Evolutionary conservation across 192 early-diverging fungal genomes (phyloP).

Genomic region (Mortierella alpina): DNA sequence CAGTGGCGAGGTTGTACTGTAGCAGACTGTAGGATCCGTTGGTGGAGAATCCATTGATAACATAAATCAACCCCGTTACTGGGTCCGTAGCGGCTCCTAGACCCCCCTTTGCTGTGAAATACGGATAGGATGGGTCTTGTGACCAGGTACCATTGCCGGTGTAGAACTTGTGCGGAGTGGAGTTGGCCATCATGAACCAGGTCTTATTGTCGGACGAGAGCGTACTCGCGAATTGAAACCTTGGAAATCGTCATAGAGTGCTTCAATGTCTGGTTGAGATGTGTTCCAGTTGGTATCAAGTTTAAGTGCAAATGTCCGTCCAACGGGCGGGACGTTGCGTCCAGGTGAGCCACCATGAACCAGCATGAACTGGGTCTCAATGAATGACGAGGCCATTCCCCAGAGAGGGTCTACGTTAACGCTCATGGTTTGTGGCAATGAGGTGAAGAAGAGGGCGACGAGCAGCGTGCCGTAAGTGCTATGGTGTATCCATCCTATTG

Average conservation of each 20-base stretch:
- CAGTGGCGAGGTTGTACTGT: background rate
- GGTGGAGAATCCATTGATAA: background rate
- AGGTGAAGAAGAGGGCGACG: too few relatives aligned
- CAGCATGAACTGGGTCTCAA: background rate
- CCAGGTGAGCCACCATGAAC: constrained; percentile 1
- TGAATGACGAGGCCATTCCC: background rate
- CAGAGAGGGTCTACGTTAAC: background rate
- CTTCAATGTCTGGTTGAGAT: background rate
- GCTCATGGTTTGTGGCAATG: too few relatives aligned
- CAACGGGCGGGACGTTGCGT: background rate
- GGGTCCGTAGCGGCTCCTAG: constrained; percentile 4
- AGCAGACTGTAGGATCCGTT: background rate
- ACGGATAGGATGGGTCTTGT: too few relatives aligned
- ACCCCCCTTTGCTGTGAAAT: background rate
- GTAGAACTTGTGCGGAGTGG: background rate
- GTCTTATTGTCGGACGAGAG: background rate
- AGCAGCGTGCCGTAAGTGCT: too few relatives aligned
- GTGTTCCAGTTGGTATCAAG: constrained; percentile 9
- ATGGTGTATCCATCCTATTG: too few relatives aligned
- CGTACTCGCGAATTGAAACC: background rate
- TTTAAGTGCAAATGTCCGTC: constrained; percentile 4
- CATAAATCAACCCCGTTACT: constrained; percentile 2
- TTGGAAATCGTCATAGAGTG: background rate
- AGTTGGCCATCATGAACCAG: constrained; percentile 1
- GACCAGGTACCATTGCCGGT: background rate